Base-by-base conservation (phyloP, 495 filamentous ascomycete genomes). In the Penicillium bialowiezense region DNA sequence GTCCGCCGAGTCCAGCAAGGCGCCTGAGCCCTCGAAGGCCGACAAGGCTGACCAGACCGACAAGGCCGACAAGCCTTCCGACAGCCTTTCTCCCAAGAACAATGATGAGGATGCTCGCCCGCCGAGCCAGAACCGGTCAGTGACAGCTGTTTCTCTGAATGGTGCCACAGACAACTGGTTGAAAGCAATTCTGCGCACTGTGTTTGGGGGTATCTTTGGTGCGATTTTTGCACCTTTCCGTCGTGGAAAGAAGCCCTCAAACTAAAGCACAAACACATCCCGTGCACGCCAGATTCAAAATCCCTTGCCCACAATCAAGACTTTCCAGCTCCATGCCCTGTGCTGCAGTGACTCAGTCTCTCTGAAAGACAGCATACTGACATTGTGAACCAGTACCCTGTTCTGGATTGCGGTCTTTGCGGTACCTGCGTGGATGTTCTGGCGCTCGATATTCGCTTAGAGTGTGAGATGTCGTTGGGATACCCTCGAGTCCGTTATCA, bases 141-240 rank as follows among this genome's bases (percentile, higher is more conserved):
- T 73, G 41, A 63, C 63, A 47, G 69, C 70, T 60, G 64, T 74
- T 61, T 71, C 72, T 59, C 50, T 72, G 54, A 71, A 70, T 61
- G 61, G 59, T 54, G 58, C 65, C 59, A 49, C 58, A 44, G 68
- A 71, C 55, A 69, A 63, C 59, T 76, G 72, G 72, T 62, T 76
- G 62, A 72, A 66, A 57, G 64, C 59, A 44, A 60, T 76, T 50
- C 55, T 73, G 54, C 71, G 71, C 48, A 62, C 68, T 29, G 64
- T 76, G 34, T 76, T 73, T 59, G 60, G 58, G 26, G 62, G 59
- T 46, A 67, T 76, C 56, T 67, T 74, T 54, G 70, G 70, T 9
- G 55, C 63, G 31, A 55, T 76, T 17, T 73, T 74, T 52, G 54
- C 66, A 9, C 68, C 68, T 15, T 69, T 74, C 58, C 70, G 72